Evolutionary conservation across 352 stramenopile species (phyloP), one percentile per base, ranked within the genome.

Genomic region (Phytophthora sp.): DNA sequence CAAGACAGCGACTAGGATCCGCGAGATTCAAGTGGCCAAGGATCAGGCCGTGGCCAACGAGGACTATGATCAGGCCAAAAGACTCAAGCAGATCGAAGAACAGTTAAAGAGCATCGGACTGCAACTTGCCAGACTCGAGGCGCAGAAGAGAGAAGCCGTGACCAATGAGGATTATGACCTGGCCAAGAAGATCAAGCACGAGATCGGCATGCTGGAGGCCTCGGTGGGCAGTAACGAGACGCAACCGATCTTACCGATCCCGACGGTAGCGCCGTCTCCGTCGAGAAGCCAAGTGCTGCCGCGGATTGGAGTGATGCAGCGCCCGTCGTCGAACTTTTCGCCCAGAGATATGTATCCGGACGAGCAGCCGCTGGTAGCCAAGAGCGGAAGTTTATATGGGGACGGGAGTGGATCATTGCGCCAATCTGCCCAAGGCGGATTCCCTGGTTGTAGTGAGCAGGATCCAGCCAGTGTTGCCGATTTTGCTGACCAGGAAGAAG

Each of bases 161-260:
- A 77, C 84, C 2, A 91, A 87, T 23, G 94, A 98, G 69, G 93
- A 98, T 62, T 98, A 98, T 52, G 93, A 98, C 53, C 53, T 84
- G 16, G 94, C 94, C 21, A 97, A 97, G 70, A 76, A 79, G 16
- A 84, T 98, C 33, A 98, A 98, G 62, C 75, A 92, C 38, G 88
- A 96, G 54, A 96, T 98, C 36, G 65, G 51, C 1, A 69, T 80
- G 58, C 63, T 97, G 2, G 84, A 96, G 45, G 83, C 60, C 1
- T 82, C 80, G 0, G 78, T 89, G 0, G 71, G 63, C 5, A 89
- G 77, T 53, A 89, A 90, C 47, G 79, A 89, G 51, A 74, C 74
- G 1, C 79, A 90, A 52, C 80, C 81, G 23, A 90, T 90, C 45
- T 13, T 88, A 46, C 61, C 69, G 24, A 56, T 82, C 15, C 63